Percentiles rank a stretch among this genome's conserved stretches.
These are phyloP conservation scores for Buxus sempervirens DNA, from an alignment of 164 flowering plant genomes.

Conservation along the genomic window DNA sequence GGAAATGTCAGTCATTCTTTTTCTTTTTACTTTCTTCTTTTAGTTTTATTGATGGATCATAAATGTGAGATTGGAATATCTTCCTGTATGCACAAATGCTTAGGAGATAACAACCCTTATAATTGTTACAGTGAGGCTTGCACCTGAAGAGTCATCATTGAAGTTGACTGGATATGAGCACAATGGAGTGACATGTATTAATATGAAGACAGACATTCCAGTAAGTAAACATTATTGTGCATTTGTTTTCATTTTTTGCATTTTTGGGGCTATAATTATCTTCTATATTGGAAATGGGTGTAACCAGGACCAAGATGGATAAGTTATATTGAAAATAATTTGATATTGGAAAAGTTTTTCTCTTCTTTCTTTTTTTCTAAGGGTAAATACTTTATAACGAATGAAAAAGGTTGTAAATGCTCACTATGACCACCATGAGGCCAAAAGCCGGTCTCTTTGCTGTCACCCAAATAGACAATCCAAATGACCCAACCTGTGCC, in stretches of 20 bases:
- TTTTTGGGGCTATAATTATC: constrained; percentile 5
- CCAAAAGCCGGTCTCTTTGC: too few relatives aligned
- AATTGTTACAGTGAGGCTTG: constrained; percentile 79
- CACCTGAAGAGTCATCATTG: constrained; percentile 83
- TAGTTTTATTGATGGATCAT: not conserved
- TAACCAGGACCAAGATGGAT: not conserved
- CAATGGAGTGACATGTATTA: constrained; percentile 93
- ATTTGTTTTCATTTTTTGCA: not conserved
- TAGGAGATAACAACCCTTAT: constrained; percentile 1
- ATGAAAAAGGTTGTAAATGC: too few relatives aligned
- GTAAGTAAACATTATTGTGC: constrained; percentile 30
- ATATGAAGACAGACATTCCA: constrained; percentile 96
- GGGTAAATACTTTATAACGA: too few relatives aligned
- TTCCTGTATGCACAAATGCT: not conserved
- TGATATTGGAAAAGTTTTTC: too few relatives aligned
- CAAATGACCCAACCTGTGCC: too few relatives aligned
- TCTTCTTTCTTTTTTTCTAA: too few relatives aligned
- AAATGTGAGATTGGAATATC: not conserved
- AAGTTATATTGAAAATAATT: too few relatives aligned
- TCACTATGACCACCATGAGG: too few relatives aligned
- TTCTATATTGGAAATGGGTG: not conserved
- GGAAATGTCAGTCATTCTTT: not conserved
- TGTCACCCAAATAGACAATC: too few relatives aligned
- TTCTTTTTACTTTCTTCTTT: not conserved
- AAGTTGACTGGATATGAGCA: constrained; percentile 86